These are phyloP conservation scores for Phlebiopsis flavidoalba DNA, from an alignment of 768 basidiomycete genomes.

Conservation along the genomic window DNA sequence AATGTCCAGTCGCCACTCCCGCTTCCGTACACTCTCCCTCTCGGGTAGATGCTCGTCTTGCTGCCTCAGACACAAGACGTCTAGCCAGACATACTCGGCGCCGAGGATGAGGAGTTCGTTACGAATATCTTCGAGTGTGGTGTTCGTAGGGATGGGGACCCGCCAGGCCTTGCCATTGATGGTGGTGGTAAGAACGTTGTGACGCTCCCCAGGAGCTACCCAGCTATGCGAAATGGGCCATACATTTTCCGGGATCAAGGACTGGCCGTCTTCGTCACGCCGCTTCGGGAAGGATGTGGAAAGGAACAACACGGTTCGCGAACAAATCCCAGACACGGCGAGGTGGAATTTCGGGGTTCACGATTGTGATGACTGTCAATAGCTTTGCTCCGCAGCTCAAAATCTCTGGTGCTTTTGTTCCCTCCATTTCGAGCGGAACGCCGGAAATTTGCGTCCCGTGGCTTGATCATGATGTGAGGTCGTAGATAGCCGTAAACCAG, in stretches of 20 bases:
- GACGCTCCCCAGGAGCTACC: background rate
- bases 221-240: slow-evolving; percentile 2
- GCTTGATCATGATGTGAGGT: no score
- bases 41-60: background rate
- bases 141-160: background rate
- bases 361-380: no score
- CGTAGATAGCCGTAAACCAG: no score
- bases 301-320: no score
- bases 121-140: background rate
- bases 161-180: background rate
- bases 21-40: background rate
- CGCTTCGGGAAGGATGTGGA: no score
- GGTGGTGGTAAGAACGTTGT: background rate
- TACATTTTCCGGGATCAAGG: background rate
- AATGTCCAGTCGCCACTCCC: background rate
- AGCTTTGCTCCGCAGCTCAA: no score
- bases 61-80: background rate
- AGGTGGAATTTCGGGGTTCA: no score
- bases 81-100: slow-evolving; percentile 1
- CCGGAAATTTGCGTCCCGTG: no score
- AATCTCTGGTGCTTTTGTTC: no score
- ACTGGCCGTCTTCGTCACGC: no score
- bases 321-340: no score
- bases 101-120: background rate
- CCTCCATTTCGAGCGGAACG: no score